phyloP scores from a whole-genome alignment of 2,329 filamentous ascomycete genomes.

The Paecilomyces formosus region DNA sequence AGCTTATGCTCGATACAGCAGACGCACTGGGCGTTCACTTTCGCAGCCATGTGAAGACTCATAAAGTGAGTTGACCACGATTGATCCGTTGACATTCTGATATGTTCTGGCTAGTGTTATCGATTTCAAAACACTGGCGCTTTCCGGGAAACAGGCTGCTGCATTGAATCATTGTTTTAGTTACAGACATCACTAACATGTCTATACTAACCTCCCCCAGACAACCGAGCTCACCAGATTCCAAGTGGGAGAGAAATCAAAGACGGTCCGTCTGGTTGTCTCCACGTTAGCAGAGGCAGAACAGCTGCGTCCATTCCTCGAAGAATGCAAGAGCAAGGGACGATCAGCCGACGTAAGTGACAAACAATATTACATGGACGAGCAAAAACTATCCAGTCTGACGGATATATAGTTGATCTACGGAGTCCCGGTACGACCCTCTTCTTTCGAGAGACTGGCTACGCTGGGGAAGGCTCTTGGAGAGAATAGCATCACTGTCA shows the following conservation, averaged over 20 bases:
- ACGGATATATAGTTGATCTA: constrained; percentile 48
- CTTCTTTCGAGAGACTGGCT: constrained; percentile 54
- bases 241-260: constrained; percentile 54
- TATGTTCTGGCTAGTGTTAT: neutral
- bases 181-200: neutral
- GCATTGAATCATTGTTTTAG: neutral
- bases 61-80: constrained; percentile 45
- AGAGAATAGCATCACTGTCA: constrained; percentile 49
- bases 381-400: neutral
- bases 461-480: constrained; percentile 50
- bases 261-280: constrained; percentile 55
- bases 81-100: neutral
- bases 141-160: neutral
- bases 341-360: constrained; percentile 47
- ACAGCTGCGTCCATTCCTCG: constrained; percentile 52
- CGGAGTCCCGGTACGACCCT: constrained; percentile 60
- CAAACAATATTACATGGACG: neutral
- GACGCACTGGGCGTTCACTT: constrained; percentile 55
- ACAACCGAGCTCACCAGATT: constrained; percentile 58
- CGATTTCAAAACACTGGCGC: too few species aligned
- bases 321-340: constrained; percentile 49
- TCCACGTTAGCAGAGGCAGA: constrained; percentile 68
- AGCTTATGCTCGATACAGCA: constrained; percentile 61
- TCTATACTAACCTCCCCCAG: constrained; percentile 9
- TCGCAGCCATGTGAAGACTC: constrained; percentile 72